Percentiles rank a stretch among this genome's conserved stretches.
These are phyloP conservation scores for Barbatosphaeria neglecta DNA, from an alignment of 495 filamentous ascomycete species.

Conservation along the genomic window DNA sequence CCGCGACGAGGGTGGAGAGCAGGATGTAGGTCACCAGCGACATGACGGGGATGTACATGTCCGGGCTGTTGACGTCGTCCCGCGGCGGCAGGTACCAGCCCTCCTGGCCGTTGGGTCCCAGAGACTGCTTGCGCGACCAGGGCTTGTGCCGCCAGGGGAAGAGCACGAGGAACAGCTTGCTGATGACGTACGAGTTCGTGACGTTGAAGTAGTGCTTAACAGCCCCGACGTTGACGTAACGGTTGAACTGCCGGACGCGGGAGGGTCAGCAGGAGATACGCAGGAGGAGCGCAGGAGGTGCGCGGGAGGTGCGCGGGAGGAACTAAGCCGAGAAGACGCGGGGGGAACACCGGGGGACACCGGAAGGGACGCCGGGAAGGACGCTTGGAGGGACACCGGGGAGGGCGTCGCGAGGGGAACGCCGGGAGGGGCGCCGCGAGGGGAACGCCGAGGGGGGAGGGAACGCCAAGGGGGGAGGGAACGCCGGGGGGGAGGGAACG, in stretches of 20 bases:
- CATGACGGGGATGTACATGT: conserved; percentile 98
- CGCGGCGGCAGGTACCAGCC: conserved; percentile 88
- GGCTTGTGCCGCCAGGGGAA: conserved; percentile 96
- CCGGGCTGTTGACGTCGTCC: conserved; percentile 93
- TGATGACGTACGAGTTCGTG: conserved; percentile 80
- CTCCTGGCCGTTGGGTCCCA: conserved; percentile 57
- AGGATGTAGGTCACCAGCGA: conserved; percentile 96
- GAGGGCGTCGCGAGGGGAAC: no score
- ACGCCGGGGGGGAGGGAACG: no score
- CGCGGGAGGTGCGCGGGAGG: no score
- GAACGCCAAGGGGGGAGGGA: no score
- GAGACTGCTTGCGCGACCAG: conserved; percentile 68
- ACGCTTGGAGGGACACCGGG: no score
- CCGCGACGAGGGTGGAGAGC: conserved; percentile 76
- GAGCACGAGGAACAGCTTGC: conserved; percentile 77
- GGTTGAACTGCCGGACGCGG: conserved; percentile 55
- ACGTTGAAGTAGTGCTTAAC: conserved; percentile 99
- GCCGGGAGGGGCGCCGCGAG: no score
- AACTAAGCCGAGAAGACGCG: no score
- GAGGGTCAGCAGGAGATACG: no score
- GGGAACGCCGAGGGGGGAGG: no score
- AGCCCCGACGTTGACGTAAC: conserved; percentile 80
- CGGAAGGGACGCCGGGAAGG: no score
- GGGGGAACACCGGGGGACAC: no score
- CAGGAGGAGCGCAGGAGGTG: no score